A percentile compares a stretch with the other conserved stretches of the same genome.
Conservation (phyloP, 106 monocot species). For the Agapanthus africanus region DNA sequence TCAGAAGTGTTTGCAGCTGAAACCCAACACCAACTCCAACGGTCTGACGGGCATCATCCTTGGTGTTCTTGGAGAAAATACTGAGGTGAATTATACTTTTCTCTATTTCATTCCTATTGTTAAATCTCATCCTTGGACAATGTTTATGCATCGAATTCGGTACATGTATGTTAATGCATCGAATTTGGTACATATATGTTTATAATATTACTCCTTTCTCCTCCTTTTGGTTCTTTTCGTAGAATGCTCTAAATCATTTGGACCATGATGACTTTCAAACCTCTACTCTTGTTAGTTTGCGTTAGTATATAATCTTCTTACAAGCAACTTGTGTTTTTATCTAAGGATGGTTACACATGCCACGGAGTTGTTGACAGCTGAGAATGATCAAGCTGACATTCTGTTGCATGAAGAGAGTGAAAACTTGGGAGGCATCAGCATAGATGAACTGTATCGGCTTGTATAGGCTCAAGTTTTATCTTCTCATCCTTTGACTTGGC, state of each 20-base stretch:
- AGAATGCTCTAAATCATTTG: conserved; percentile 83
- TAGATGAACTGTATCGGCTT: conserved; percentile 79
- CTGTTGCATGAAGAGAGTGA: conserved; percentile 77
- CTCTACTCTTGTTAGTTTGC: not conserved
- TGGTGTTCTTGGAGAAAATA: conserved; percentile 81
- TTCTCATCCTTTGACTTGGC: conserved; percentile 90
- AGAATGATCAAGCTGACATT: conserved; percentile 53
- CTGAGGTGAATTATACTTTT: conserved; percentile 35
- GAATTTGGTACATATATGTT: conserved; percentile 3
- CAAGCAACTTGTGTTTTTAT: conserved; percentile 9
- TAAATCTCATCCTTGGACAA: not conserved
- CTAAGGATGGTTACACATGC: conserved; percentile 89
- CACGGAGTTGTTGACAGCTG: conserved; percentile 63
- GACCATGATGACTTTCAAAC: conserved; percentile 62
- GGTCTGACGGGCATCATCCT: conserved; percentile 48
- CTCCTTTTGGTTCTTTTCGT: conserved; percentile 70
- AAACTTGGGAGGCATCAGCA: conserved; percentile 81
- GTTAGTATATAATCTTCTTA: conserved; percentile 7
- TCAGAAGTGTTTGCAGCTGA: conserved; percentile 80
- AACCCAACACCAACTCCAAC: conserved; percentile 33
- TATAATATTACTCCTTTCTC: conserved; percentile 3
- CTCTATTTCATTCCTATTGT: not conserved
- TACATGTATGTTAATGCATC: too few relatives aligned
- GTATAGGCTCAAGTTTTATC: conserved; percentile 87
- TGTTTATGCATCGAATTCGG: too few relatives aligned